A percentile compares a stretch with the other conserved stretches of the same genome.
phyloP scores from a whole-genome alignment of 2,329 filamentous ascomycete genomes.

The Fusarium marasasianum region DNA sequence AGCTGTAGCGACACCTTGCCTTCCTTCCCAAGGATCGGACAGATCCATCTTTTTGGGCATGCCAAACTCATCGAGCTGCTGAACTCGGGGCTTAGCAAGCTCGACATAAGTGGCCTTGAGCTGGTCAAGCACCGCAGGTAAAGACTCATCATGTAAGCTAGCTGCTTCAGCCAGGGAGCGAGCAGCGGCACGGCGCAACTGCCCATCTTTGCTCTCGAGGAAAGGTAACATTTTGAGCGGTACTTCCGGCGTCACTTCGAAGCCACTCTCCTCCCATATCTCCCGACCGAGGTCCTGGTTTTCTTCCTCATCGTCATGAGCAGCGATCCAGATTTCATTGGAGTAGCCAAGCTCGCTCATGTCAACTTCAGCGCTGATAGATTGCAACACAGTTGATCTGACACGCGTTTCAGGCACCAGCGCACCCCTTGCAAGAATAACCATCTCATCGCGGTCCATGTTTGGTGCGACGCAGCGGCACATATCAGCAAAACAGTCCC shows the following conservation, averaged over 20 bases:
- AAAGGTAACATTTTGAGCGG: conserved; percentile 78
- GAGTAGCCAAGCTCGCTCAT: conserved; percentile 87
- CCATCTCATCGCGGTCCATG: conserved; percentile 77
- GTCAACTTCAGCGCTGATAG: conserved; percentile 90
- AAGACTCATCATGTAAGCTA: conserved; percentile 65
- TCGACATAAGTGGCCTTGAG: conserved; percentile 79
- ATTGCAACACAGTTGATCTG: conserved; percentile 84
- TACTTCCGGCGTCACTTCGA: conserved; percentile 73
- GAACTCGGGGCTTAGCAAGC: conserved; percentile 82
- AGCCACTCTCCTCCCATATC: conserved; percentile 95
- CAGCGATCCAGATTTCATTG: conserved; percentile 92
- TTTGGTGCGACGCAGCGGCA: conserved; percentile 86
- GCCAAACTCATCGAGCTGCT: conserved; percentile 89
- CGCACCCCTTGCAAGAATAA: conserved; percentile 77
- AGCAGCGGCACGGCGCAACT: conserved; percentile 85
- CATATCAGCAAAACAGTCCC: conserved; percentile 89
- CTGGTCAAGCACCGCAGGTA: conserved; percentile 69
- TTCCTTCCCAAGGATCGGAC: conserved; percentile 88
- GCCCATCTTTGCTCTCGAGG: conserved; percentile 79
- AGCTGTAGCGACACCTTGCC: conserved; percentile 87
- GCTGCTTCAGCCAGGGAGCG: conserved; percentile 82
- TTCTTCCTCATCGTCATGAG: conserved; percentile 89
- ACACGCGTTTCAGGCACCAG: conserved; percentile 84
- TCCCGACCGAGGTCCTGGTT: conserved; percentile 84
- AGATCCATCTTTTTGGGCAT: conserved; percentile 92